Evolutionary conservation across 1,284 basidiomycete genomes (phyloP), one percentile per base, ranked within the genome.

Genomic region (Papiliotrema terrestris): DNA sequence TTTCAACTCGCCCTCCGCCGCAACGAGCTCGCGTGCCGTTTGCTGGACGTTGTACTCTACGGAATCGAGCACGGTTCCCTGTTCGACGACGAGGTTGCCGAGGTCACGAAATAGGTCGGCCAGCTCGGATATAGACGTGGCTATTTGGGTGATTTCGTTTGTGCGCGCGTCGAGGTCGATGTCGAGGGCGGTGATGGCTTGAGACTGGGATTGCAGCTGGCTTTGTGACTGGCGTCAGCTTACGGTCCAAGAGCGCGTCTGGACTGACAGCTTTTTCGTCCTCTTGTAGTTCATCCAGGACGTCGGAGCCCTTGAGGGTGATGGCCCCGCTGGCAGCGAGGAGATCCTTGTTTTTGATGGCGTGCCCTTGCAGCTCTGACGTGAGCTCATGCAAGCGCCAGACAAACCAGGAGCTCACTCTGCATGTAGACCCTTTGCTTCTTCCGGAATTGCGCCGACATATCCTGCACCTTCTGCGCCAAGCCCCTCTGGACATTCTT

Each of bases 41-140:
- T 89, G 86, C 73, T 98, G 92, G 54, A 98, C 91, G 72, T 99
- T 98, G 78, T 92, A 98, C 77, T 99, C 96, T 54, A 98, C 85
- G 41, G 90, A 89, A 76, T 98, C 96, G 54, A 98, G 81, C 51
- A 99, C 83, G 9, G 95, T 97, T 13, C 96, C 96, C 73, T 99
- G 96, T 75, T 98, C 96, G 61, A 98, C 97, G 54, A 99, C 92
- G 57, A 99, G 83, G 39, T 83, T 84, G 22, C 87, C 88, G 39
- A 99, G 81, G 71, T 99, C 96, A 66, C 94, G 91, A 82, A 99
- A 99, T 43, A 99, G 83, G 68, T 95, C 92, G 1, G 94, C 94
- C 22, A 99, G 82, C 47, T 87, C 85, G 36, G 88, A 83, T 65
- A 99, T 98, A 14, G 89, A 93, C 61, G 88, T 86, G 0, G 95